A percentile compares a stretch with the other conserved stretches of the same genome.
phyloP scores from a whole-genome alignment of 164 flowering plant species.

The Warburgia ugandensis region DNA sequence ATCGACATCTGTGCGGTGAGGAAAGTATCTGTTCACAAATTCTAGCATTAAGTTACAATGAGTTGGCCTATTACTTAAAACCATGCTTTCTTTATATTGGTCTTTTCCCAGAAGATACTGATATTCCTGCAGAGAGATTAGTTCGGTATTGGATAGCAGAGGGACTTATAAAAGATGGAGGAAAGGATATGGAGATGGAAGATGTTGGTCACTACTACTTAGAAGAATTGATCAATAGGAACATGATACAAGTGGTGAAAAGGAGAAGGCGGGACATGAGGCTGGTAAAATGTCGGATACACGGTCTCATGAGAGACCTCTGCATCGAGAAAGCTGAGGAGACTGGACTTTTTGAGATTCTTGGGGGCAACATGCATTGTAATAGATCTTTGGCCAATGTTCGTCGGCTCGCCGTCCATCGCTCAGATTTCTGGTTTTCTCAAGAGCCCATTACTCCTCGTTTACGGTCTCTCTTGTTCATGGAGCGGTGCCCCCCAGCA shows the following conservation, averaged over 20 bases:
- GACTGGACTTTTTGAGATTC: not conserved
- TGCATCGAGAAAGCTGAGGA: not conserved
- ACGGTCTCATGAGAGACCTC: conserved; percentile 16
- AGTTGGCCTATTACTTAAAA: no score
- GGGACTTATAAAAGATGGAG: conserved; percentile 26
- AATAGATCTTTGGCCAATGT: no score
- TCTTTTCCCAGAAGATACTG: conserved; percentile 40
- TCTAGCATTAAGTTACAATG: no score
- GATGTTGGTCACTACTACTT: conserved; percentile 42
- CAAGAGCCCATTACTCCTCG: no score
- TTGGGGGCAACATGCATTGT: no score
- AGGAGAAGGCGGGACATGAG: conserved; percentile 26
- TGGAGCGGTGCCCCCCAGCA: no score
- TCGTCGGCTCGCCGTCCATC: no score
- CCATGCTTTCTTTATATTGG: no score
- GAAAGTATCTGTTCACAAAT: conserved; percentile 27
- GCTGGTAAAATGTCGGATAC: conserved; percentile 35
- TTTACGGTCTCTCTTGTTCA: no score
- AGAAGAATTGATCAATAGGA: conserved; percentile 33
- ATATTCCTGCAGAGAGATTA: conserved; percentile 25
- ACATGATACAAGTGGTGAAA: conserved; percentile 37
- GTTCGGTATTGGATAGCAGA: conserved; percentile 47
- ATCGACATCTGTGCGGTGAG: conserved; percentile 27
- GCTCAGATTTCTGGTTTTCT: no score
- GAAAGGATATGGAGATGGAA: conserved; percentile 11